Evolutionary conservation across 495 filamentous ascomycete genomes (phyloP), one percentile per base, ranked within the genome.

Genomic region (Hamigera avellanea): DNA sequence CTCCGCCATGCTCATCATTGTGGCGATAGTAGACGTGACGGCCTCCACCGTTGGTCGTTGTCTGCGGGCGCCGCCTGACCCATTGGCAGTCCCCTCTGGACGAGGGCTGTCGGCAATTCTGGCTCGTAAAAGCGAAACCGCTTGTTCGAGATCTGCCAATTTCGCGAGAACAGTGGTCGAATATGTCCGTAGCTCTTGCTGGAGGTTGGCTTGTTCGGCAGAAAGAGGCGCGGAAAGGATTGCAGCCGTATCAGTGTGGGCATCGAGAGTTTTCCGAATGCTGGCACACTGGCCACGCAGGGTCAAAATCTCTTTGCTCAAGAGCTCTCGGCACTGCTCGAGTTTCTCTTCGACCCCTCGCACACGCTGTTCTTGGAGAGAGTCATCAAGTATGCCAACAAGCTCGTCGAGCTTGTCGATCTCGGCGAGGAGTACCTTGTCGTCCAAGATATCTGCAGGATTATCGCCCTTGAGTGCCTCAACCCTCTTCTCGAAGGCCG

Each of bases 1-100:
- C 63, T 95, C 83, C 0, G 80, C 80, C 84, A 95, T 93, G 41
- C 62, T 75, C 35, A 87, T 96, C 75, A 99, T 83, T 37, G 91
- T 95, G 35, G 65, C 64, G 43, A 99, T 93, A 5, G 93, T 96
- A 33, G 81, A 82, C 29, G 83, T 75, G 14, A 96, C 86, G 6
- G 86, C 85, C 44, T 95, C 93, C 1, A 95, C 81, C 0, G 89
- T 95, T 2, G 91, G 93, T n/a, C 67, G 62, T 28, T 68, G 50
- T 57, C 14, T 23, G 39, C 21, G 43, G 13, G 33, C 36, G 31
- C 29, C 50, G 39, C 14, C 40, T 38, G 42, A 52, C n/a, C 53
- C 60, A 14, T 61, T 58, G 5, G 59, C 54, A 8, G 57, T 53
- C 1, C 68, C 66, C 31, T 58, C 55, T 8, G 48, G 29, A 17